phyloP scores from a whole-genome alignment of 805 yeast species.

The Clavispora asparagi region DNA sequence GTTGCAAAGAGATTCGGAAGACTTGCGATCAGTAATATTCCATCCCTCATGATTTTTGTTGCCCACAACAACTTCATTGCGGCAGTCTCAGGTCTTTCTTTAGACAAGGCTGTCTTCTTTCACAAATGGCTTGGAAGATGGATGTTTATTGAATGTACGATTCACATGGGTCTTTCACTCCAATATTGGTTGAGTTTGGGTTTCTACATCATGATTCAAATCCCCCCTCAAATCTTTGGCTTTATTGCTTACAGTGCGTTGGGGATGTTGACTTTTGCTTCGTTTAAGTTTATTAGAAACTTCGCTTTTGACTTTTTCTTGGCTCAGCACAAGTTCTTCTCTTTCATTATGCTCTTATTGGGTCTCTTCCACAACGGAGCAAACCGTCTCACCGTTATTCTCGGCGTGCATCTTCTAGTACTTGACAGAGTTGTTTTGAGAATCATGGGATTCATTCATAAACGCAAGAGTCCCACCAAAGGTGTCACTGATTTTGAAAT shows the following conservation, averaged over 20 bases:
- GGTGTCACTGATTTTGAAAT: conserved; percentile 34
- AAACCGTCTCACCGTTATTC: conserved; percentile 27
- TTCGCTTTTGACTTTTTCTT: conserved; percentile 40
- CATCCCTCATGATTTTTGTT: conserved; percentile 30
- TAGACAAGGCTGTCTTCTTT: conserved; percentile 32
- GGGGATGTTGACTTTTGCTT: conserved; percentile 31
- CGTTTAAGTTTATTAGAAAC: conserved; percentile 30
- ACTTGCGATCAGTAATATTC: conserved; percentile 36
- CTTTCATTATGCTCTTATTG: conserved; percentile 39
- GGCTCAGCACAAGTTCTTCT: conserved; percentile 37
- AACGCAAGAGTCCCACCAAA: conserved; percentile 31
- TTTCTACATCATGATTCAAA: conserved; percentile 34
- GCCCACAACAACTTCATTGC: conserved; percentile 38
- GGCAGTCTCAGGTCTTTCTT: conserved; percentile 36
- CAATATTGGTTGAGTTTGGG: conserved; percentile 39
- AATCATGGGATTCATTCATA: conserved; percentile 28
- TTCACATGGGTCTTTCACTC: conserved; percentile 30
- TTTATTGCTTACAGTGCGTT: conserved; percentile 38
- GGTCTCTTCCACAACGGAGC: conserved; percentile 38
- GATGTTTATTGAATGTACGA: conserved; percentile 29
- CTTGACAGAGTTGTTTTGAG: conserved; percentile 33
- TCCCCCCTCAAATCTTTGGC: conserved; percentile 50
- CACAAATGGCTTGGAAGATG: conserved; percentile 44
- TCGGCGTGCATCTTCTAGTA: conserved; percentile 41
- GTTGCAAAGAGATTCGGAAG: conserved; percentile 40